phyloP scores from a whole-genome alignment of 1,139 yeast species.

The Geotrichum macrosporum region DNA sequence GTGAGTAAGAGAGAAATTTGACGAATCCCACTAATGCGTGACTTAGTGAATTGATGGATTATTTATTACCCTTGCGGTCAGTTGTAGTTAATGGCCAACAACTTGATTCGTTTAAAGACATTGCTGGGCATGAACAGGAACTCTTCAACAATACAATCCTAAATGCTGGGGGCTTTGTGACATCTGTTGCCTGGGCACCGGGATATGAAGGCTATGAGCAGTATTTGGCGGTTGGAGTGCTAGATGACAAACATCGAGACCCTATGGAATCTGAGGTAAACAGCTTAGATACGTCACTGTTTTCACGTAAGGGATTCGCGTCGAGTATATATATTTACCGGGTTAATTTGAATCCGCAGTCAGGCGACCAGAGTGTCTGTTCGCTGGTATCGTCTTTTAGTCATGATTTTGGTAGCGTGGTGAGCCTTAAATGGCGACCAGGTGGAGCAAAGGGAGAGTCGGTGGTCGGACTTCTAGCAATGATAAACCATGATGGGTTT shows the following conservation, averaged over 20 bases:
- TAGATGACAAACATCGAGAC: constrained; percentile 48
- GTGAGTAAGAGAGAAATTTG: no score
- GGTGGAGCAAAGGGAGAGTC: constrained; percentile 34
- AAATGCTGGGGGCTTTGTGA: constrained; percentile 31
- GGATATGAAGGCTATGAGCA: constrained; percentile 35
- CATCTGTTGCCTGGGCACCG: constrained; percentile 34
- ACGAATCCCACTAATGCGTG: no score
- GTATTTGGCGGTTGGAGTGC: constrained; percentile 54
- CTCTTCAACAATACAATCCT: constrained; percentile 23
- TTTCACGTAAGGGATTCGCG: constrained; percentile 24
- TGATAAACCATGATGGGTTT: constrained; percentile 60
- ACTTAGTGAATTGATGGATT: neutral
- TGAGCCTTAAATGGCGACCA: constrained; percentile 52
- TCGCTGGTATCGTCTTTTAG: constrained; percentile 38
- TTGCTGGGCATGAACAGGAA: constrained; percentile 5
- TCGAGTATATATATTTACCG: constrained; percentile 29
- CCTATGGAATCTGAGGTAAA: constrained; percentile 22
- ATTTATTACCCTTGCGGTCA: constrained; percentile 11
- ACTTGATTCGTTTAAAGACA: constrained; percentile 10
- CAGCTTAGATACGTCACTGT: constrained; percentile 25
- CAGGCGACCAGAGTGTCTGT: constrained; percentile 27
- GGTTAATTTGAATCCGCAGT: constrained; percentile 18
- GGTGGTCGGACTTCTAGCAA: constrained; percentile 45
- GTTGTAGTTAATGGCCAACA: constrained; percentile 7
- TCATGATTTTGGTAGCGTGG: constrained; percentile 52